A percentile compares a stretch with the other conserved stretches of the same genome.
These are phyloP conservation scores for Cyberlindnera mycetangii DNA, from an alignment of 805 yeast genomes.

Conservation along the genomic window DNA sequence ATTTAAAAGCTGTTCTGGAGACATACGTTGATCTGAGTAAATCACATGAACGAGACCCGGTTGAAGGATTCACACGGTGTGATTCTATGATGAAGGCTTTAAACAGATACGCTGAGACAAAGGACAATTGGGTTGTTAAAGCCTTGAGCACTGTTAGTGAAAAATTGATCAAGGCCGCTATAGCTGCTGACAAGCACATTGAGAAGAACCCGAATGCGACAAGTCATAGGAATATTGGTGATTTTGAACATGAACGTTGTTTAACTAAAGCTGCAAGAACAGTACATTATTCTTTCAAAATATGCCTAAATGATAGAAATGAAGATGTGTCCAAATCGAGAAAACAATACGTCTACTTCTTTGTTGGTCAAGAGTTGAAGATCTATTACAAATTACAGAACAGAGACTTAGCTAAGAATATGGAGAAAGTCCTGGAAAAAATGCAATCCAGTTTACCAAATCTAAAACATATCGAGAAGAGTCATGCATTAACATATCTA, in stretches of 20 bases:
- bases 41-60: slow-evolving; percentile 27
- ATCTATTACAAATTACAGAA: slow-evolving; percentile 66
- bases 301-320: slow-evolving; percentile 76
- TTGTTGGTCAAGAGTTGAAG: slow-evolving; percentile 65
- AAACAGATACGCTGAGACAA: slow-evolving; percentile 51
- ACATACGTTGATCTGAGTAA: slow-evolving; percentile 12
- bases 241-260: slow-evolving; percentile 30
- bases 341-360: slow-evolving; percentile 63
- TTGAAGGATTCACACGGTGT: slow-evolving; percentile 30
- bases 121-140: slow-evolving; percentile 50
- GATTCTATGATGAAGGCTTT: slow-evolving; percentile 43
- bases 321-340: slow-evolving; percentile 48
- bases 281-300: slow-evolving; percentile 69
- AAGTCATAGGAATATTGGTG: slow-evolving; percentile 15
- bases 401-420: slow-evolving; percentile 68
- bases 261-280: slow-evolving; percentile 58
- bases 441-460: slow-evolving; percentile 52
- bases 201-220: slow-evolving; percentile 16
- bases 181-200: slow-evolving; percentile 23
- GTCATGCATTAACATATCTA: slow-evolving; percentile 57
- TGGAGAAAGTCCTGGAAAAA: slow-evolving; percentile 65
- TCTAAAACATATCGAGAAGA: slow-evolving; percentile 39
- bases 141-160: slow-evolving; percentile 40
- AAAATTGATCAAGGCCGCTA: slow-evolving; percentile 33
- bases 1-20: slow-evolving; percentile 14